Conservation (phyloP, 2,329 filamentous ascomycete genomes). For the Alternaria sp. region DNA sequence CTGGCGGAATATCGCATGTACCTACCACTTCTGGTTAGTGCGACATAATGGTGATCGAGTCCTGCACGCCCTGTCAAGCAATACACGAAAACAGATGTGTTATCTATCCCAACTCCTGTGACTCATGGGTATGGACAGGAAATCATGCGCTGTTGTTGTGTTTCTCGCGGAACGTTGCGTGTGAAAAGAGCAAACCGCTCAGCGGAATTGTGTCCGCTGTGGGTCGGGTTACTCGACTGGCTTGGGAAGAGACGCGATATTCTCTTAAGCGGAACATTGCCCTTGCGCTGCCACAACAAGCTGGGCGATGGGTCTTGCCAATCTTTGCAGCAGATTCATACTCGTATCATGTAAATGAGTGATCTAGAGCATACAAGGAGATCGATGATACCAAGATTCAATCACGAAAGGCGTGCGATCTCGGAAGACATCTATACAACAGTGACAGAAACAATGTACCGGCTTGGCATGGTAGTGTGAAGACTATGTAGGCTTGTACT, state of each 20-base stretch:
- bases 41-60: not conserved
- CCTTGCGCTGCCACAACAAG: not conserved
- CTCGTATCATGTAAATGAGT: not conserved
- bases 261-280: not conserved
- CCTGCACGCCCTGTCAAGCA: not conserved
- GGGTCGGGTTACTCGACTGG: not conserved
- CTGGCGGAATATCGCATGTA: conserved; percentile 9
- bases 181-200: not conserved
- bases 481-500: not conserved
- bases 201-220: not conserved
- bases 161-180: not conserved
- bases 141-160: not conserved
- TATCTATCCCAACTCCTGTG: not conserved
- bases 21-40: conserved; percentile 5
- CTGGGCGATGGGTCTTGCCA: not conserved
- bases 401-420: not conserved
- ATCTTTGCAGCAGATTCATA: not conserved
- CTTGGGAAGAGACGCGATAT: not conserved
- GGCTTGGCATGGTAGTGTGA: not conserved
- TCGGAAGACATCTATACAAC: not conserved
- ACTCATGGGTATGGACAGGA: not conserved
- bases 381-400: not conserved
- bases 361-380: not conserved
- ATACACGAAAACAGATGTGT: not conserved
- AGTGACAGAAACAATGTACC: not conserved